A percentile compares a stretch with the other conserved stretches of the same genome.
Evolutionary conservation across 192 early-diverging fungal species (phyloP).

Genomic region (Rhizophagus clarus): DNA sequence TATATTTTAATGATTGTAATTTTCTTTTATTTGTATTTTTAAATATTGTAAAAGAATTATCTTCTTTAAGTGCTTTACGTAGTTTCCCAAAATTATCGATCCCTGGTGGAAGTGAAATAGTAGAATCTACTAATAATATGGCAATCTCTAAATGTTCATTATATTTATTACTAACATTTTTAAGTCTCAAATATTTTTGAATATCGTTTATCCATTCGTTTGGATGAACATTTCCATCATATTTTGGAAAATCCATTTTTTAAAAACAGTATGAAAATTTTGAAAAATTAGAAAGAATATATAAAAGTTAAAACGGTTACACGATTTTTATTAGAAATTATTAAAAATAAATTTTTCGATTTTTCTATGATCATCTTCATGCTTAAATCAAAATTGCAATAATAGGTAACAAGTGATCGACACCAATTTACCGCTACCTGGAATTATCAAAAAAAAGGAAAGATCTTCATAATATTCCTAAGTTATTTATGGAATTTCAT

Average conservation of each 20-base stretch:
- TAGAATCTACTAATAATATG: not conserved
- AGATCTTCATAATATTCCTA: no score
- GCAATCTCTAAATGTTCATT: not conserved
- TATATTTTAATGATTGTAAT: not conserved
- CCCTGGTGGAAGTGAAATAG: not conserved
- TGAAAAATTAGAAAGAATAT: no score
- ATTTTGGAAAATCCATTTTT: not conserved
- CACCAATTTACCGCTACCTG: no score
- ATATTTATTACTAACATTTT: not conserved
- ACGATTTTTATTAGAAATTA: no score
- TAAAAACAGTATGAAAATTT: no score
- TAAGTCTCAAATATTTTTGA: not conserved
- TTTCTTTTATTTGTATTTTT: not conserved
- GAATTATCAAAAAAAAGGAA: no score
- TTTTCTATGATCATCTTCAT: no score
- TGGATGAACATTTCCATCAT: not conserved
- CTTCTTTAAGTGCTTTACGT: not conserved
- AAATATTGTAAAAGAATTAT: not conserved
- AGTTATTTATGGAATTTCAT: no score
- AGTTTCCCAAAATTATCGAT: not conserved
- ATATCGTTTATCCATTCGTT: not conserved
- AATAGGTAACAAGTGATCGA: no score
- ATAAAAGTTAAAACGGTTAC: no score
- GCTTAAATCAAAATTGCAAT: no score
- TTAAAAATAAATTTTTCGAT: no score